Evolutionary conservation across 257 asterid species (phyloP).

Genomic region (Solanum sejunctum): DNA sequence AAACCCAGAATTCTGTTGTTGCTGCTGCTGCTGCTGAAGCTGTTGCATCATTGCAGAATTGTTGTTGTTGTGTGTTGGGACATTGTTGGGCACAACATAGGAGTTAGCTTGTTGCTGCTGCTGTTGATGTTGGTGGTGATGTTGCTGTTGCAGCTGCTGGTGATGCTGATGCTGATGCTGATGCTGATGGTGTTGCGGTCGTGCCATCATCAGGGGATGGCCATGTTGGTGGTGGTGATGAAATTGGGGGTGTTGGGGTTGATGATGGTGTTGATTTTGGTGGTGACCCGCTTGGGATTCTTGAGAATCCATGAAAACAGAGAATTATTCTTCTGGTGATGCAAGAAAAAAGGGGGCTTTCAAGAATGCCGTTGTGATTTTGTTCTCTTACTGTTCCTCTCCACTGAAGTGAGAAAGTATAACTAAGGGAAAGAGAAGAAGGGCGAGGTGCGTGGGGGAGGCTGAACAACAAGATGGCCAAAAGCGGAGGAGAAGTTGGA

Average conservation of each 20-base stretch:
- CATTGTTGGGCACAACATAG: conserved; percentile 23
- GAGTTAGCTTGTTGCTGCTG: conserved; percentile 31
- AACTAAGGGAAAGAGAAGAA: not conserved
- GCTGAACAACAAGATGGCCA: not conserved
- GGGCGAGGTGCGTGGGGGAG: not conserved
- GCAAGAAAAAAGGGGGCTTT: not conserved
- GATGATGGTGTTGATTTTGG: conserved; percentile 12
- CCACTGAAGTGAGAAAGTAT: not conserved
- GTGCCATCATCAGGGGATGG: conserved; percentile 11
- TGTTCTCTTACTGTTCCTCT: not conserved
- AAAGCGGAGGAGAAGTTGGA: not conserved
- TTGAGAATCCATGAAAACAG: conserved; percentile 36
- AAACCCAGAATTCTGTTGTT: conserved; percentile 39
- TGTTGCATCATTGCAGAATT: conserved; percentile 13
- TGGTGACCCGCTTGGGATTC: conserved; percentile 26
- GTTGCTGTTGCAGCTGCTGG: conserved; percentile 8
- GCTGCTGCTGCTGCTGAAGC: conserved; percentile 22
- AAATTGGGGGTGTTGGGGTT: not conserved
- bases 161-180: conserved; percentile 9
- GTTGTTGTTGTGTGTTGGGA: conserved; percentile 6
- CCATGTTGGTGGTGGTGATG: conserved; percentile 10
- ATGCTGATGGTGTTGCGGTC: not conserved
- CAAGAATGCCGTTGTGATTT: not conserved
- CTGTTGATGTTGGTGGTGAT: conserved; percentile 11
- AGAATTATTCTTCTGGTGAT: not conserved